phyloP scores from a whole-genome alignment of 306 rosid species.

The Inga oerstediana region DNA sequence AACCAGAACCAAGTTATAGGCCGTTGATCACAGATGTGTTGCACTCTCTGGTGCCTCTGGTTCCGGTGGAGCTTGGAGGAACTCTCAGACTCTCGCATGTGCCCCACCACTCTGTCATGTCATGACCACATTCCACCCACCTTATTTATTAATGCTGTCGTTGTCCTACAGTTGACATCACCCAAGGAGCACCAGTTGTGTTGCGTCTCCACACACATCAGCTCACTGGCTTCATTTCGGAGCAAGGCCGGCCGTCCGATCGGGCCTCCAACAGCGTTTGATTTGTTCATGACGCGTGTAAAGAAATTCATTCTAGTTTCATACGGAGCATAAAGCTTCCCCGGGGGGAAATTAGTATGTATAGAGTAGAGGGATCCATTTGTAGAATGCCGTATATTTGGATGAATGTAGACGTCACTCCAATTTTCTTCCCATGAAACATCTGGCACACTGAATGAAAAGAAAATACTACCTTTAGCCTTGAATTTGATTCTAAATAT shows the following conservation, averaged over 20 bases:
- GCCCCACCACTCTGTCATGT: constrained; percentile 1
- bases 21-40: constrained; percentile 87
- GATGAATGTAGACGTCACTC: not conserved
- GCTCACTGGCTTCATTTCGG: not conserved
- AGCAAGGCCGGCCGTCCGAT: not conserved
- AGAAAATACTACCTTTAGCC: not conserved
- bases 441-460: not conserved
- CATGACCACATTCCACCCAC: not conserved
- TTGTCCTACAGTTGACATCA: not conserved
- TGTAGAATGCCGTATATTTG: constrained; percentile 1
- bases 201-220: not conserved
- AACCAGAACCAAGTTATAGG: constrained; percentile 91
- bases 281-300: constrained; percentile 41
- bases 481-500: too few relatives aligned
- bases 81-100: constrained; percentile 61
- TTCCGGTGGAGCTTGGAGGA: constrained; percentile 86
- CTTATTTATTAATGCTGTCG: not conserved
- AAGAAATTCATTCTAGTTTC: constrained; percentile 24
- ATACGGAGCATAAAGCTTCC: not conserved
- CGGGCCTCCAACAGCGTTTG: not conserved
- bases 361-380: constrained; percentile 38
- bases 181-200: not conserved
- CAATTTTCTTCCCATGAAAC: not conserved
- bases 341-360: constrained; percentile 22
- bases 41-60: constrained; percentile 91